phyloP scores from a whole-genome alignment of 371 early-diverging fungal genomes.

The Zancudomyces culisetae region DNA sequence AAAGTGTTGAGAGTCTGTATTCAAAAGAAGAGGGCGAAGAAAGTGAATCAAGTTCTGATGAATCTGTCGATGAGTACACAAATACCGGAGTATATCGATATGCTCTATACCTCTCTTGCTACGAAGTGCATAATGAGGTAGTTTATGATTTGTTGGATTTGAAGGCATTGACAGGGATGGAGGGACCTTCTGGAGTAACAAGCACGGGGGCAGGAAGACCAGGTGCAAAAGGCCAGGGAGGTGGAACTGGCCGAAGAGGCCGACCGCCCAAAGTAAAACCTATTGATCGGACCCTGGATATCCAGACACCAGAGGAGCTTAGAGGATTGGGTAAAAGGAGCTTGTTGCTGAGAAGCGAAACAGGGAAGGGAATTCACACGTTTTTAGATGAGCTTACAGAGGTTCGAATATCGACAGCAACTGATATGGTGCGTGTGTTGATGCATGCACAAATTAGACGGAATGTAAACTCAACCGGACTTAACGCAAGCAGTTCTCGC shows the following conservation, averaged over 20 bases:
- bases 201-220: neutral
- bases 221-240: neutral
- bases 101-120: constrained; percentile 50
- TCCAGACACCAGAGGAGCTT: constrained; percentile 9
- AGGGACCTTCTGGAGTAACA: neutral
- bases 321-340: constrained; percentile 7
- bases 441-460: constrained; percentile 38
- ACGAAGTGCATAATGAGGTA: constrained; percentile 69
- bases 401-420: constrained; percentile 33
- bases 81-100: constrained; percentile 30
- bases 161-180: constrained; percentile 10
- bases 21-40: constrained; percentile 3
- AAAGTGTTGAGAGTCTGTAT: constrained; percentile 5
- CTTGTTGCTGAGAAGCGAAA: constrained; percentile 13
- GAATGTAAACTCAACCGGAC: constrained; percentile 37
- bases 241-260: neutral
- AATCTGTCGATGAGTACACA: constrained; percentile 5
- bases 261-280: too few relatives aligned
- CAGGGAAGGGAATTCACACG: constrained; percentile 18
- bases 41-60: constrained; percentile 2
- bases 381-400: constrained; percentile 25
- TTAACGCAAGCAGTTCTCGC: constrained; percentile 39
- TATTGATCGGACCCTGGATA: constrained; percentile 6
- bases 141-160: constrained; percentile 55
- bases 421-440: constrained; percentile 40